Evolutionary conservation across 768 basidiomycete species (phyloP), one percentile per base, ranked within the genome.

Genomic region (Tylopilus balloui): DNA sequence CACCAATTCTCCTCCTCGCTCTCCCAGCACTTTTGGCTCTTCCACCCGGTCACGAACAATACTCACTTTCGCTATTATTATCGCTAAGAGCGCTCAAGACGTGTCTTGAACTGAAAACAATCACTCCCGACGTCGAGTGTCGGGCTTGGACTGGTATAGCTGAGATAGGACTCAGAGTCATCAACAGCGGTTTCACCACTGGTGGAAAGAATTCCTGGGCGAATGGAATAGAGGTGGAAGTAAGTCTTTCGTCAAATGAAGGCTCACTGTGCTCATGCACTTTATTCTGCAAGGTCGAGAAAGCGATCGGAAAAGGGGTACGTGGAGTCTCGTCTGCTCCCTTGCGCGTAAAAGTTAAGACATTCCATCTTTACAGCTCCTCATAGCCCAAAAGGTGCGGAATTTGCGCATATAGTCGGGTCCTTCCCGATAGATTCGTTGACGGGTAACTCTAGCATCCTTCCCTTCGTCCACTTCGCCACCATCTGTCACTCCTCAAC

Each of bases 81-180:
- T 82, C 86, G 0, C 61, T 80, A 2, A 62, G 72, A 38, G 79
- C 87, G 0, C 60, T 88, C 10, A 67, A 78, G 37, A 75, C 72
- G 54, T 86, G 83, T 61, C 71, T 87, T 12, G 55, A 67, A 0
- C 54, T 80, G 0, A 69, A 71, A 3, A 70, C 73, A 12, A 69
- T 88, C 1, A 76, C 80, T 6, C 73, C 76, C 6, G 76, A 78
- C 43, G 62, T 82, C 9, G 86, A 88, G 57, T 88, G 85, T 59
- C 71, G 80, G 8, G 85, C 85, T 1, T 88, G 83, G 80, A 80
- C 81, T 1, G 76, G 77, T 10, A 55, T 89, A 0, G 86, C 80
- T 0, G 88, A 90, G 63, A 57, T 86, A 2, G 87, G 86, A 3
- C 73, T 88, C 60, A 71, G 71, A 51, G 73, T 80, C 37, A 73